These are phyloP conservation scores for Rubia yunnanensis DNA, from an alignment of 257 asterid species.

Conservation along the genomic window DNA sequence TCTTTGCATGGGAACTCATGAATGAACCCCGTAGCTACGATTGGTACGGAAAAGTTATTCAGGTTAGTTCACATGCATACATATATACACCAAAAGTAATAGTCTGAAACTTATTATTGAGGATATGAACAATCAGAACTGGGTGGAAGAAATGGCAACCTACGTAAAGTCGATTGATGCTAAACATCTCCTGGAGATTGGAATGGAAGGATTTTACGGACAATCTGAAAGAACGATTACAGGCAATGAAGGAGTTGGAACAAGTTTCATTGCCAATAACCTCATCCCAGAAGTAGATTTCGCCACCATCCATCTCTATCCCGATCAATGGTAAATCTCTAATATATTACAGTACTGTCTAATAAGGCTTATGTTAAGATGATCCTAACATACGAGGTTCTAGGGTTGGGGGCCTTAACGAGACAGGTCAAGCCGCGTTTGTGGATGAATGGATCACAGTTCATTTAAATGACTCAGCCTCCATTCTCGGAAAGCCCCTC, in stretches of 20 bases:
- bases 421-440: not conserved
- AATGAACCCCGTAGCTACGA: conserved; percentile 33
- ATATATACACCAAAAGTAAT: not conserved
- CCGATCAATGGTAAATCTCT: conserved; percentile 46
- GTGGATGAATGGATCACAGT: conserved; percentile 16
- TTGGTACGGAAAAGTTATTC: conserved; percentile 19
- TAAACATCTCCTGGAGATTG: conserved; percentile 53
- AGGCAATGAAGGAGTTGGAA: not conserved
- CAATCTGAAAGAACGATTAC: conserved; percentile 17
- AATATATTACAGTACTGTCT: not conserved
- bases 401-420: not conserved
- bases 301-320: conserved; percentile 67
- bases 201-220: conserved; percentile 89
- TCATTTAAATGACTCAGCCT: conserved; percentile 17
- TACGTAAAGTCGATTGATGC: conserved; percentile 49
- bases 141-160: conserved; percentile 39
- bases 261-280: conserved; percentile 27
- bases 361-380: no score
- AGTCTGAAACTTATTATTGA: not conserved
- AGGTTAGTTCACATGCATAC: conserved; percentile 2
- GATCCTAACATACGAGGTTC: not conserved
- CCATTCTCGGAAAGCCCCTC: conserved; percentile 14
- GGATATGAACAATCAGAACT: not conserved
- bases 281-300: conserved; percentile 48
- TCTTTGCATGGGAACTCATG: conserved; percentile 35